Evolutionary conservation across 2,329 filamentous ascomycete genomes (phyloP).

Genomic region (Alternaria infectoria): DNA sequence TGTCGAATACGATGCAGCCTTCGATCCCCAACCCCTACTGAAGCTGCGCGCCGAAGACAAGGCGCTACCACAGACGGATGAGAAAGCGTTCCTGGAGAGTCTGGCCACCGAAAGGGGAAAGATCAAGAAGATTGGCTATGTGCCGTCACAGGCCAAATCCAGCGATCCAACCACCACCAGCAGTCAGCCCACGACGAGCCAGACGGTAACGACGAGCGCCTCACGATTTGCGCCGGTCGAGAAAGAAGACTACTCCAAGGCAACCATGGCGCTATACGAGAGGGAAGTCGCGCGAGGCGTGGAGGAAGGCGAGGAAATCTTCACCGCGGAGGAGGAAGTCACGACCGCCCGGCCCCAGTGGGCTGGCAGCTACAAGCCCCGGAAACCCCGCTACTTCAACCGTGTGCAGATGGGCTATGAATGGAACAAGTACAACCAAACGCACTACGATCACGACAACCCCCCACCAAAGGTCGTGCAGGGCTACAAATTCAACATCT

Average conservation of each 20-base stretch:
- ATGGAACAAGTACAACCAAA: constrained; percentile 99
- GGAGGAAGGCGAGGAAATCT: constrained; percentile 93
- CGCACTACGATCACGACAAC: constrained; percentile 98
- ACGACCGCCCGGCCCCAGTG: constrained; percentile 72
- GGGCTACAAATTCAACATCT: constrained; percentile 99
- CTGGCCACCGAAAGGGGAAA: constrained; percentile 65
- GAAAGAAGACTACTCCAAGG: constrained; percentile 83
- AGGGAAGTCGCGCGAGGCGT: constrained; percentile 90
- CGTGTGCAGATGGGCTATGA: constrained; percentile 99
- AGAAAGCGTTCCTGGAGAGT: constrained; percentile 63
- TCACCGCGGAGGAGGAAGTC: constrained; percentile 86
- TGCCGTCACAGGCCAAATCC: constrained; percentile 62
- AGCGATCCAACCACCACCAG: constrained; percentile 35
- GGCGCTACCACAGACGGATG: constrained; percentile 62
- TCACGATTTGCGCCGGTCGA: constrained; percentile 72
- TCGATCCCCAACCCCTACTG: constrained; percentile 71
- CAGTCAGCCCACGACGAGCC: constrained; percentile 43
- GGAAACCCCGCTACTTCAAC: constrained; percentile 97
- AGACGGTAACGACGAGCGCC: constrained; percentile 60
- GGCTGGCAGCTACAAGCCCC: constrained; percentile 82
- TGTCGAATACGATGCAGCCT: constrained; percentile 45
- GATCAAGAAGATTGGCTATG: constrained; percentile 69
- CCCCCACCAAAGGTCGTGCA: constrained; percentile 97
- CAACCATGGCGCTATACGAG: constrained; percentile 88
- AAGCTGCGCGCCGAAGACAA: constrained; percentile 71